Percentiles rank a stretch among this genome's conserved stretches.
phyloP scores from a whole-genome alignment of 164 flowering plant genomes.

The Liriodendron chinense region DNA sequence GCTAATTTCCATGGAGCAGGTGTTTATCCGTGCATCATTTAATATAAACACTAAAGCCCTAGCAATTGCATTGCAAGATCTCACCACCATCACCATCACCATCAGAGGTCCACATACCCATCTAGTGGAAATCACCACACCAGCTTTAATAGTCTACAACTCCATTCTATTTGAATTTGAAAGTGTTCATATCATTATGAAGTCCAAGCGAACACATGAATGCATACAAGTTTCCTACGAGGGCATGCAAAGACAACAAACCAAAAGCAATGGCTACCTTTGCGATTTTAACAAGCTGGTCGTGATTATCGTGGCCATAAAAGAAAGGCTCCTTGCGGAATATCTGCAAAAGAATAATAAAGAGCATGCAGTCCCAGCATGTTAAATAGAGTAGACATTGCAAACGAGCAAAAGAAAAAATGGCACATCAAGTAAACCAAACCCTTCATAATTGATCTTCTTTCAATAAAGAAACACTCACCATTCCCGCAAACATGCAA shows the following conservation, averaged over 20 bases:
- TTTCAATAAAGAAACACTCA: constrained; percentile 18
- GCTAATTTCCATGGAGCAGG: too few relatives aligned
- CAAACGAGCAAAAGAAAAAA: not conserved
- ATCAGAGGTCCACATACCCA: not conserved
- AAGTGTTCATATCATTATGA: not conserved
- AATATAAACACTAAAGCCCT: too few relatives aligned
- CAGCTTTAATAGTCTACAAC: not conserved
- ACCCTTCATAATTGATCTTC: not conserved
- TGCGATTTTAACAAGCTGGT: constrained; percentile 86
- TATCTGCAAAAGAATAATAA: constrained; percentile 42
- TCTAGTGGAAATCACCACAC: not conserved
- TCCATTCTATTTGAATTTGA: not conserved
- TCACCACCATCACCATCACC: not conserved
- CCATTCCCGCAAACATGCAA: constrained; percentile 79
- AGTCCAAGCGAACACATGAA: not conserved
- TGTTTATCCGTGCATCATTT: too few relatives aligned
- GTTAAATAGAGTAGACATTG: not conserved
- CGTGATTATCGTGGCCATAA: constrained; percentile 85
- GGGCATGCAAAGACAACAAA: not conserved
- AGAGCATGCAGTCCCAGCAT: not conserved
- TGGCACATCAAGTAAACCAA: not conserved
- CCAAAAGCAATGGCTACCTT: constrained; percentile 34
- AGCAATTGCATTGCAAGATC: too few relatives aligned
- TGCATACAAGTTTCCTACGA: not conserved
- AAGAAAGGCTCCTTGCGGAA: constrained; percentile 87